Conservation (phyloP, 495 filamentous ascomycete genomes). For the Lepraria neglecta region DNA sequence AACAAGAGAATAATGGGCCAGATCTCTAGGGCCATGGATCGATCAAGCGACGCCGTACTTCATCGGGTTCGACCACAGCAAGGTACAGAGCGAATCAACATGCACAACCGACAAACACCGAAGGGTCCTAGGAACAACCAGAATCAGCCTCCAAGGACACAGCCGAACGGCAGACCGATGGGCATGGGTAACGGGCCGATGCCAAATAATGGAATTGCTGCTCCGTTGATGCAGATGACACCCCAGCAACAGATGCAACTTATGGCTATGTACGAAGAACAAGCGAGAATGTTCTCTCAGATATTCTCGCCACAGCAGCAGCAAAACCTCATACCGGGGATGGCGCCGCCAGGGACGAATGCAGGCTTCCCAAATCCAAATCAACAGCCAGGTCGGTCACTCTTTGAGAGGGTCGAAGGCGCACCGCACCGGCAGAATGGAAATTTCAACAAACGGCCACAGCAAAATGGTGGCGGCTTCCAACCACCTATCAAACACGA, state of each 20-base stretch:
- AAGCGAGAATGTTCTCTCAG: conserved; percentile 77
- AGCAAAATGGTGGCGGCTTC: conserved; percentile 24
- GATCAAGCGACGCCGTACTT: conserved; percentile 62
- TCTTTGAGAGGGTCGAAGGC: conserved; percentile 71
- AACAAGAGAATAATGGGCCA: conserved; percentile 81
- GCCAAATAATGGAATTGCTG: conserved; percentile 27
- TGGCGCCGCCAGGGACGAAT: conserved; percentile 45
- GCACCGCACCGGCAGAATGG: conserved; percentile 40
- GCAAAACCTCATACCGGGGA: conserved; percentile 45
- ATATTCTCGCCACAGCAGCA: conserved; percentile 35
- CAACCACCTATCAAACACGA: conserved; percentile 23
- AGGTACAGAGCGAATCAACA: conserved; percentile 70
- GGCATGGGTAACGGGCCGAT: conserved; percentile 42
- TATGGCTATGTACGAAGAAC: conserved; percentile 80
- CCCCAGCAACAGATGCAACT: conserved; percentile 72
- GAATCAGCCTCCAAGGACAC: conserved; percentile 37
- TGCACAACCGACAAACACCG: conserved; percentile 63
- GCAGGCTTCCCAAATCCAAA: conserved; percentile 50
- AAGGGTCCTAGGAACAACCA: conserved; percentile 56
- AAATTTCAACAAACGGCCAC: conserved; percentile 34
- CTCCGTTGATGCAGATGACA: conserved; percentile 48
- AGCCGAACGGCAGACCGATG: conserved; percentile 47
- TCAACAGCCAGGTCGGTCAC: conserved; percentile 53
- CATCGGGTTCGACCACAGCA: conserved; percentile 73
- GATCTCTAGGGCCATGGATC: conserved; percentile 79